Evolutionary conservation across 148 eudicot species (phyloP), one percentile per base, ranked within the genome.

Genomic region (Silene latifolia): DNA sequence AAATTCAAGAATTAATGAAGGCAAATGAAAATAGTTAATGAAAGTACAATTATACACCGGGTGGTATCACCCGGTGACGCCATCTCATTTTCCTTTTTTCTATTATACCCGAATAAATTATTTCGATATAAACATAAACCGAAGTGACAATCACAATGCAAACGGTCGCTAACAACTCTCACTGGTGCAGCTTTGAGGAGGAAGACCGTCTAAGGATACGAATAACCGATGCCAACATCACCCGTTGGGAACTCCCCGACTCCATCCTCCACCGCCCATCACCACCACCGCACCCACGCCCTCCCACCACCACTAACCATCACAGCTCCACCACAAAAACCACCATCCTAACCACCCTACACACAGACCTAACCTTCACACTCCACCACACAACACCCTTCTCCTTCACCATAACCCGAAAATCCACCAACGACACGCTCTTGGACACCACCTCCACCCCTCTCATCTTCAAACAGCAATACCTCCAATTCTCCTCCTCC

Each of bases 351-450:
- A 18, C 88, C 74, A 60, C 68, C 78, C 82, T 86, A 27, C 74
- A 29, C 54, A 89, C 92, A 9, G 89, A 89, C 87, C 86, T 91
- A 60, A 67, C 63, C 19, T 93, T 93, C 89, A 76, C 89, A 70
- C 93, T 91, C 82, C 78, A 78, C 81, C 73, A 78, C 82, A 85
- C 91, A 76, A 84, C 85, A 47, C 90, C 93, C 14, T 91, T 91
- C 73, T 82, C 84, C 67, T 91, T 91, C 90, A 23, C 93, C 74
- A 63, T 94, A 73, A 23, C 75, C 72, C 89, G 90, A 21, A 83
- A 81, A 77, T 87, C 94, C 84, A 79, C 89, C 79, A 70, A 68
- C 24, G 89, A 88, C 67, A 60, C 80, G 74, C 87, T 87, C 78
- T 84, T 87, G 76, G 60, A 78, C 79, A 20, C 89, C 70, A 24